These are phyloP conservation scores for Eimeria sp. DNA, from an alignment of 169 alveolate genomes.

Conservation along the genomic window DNA sequence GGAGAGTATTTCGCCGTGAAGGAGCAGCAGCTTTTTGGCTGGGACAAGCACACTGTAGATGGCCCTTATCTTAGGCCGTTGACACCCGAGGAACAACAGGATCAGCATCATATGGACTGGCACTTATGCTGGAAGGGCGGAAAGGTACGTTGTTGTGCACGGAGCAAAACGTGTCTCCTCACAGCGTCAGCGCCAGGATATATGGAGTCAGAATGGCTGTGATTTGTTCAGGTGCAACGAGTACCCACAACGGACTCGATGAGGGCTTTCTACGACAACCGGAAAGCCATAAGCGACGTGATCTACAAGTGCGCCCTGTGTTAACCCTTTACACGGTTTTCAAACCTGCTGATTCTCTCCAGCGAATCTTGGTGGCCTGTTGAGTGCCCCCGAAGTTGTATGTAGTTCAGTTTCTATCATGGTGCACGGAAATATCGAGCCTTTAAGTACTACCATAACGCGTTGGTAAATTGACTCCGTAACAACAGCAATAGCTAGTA, in stretches of 20 bases:
- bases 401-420: background rate
- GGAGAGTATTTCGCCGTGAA: conserved; percentile 93
- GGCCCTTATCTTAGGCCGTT: conserved; percentile 68
- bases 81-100: conserved; percentile 55
- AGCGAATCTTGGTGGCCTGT: background rate
- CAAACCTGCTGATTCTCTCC: background rate
- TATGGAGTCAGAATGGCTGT: background rate
- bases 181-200: conserved; percentile 1
- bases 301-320: conserved; percentile 30
- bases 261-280: conserved; percentile 66
- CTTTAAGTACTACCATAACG: background rate
- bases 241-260: conserved; percentile 67
- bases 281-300: conserved; percentile 75
- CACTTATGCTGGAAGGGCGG: conserved; percentile 81
- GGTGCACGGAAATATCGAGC: background rate
- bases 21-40: conserved; percentile 90
- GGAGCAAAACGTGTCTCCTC: too few relatives aligned
- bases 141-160: background rate
- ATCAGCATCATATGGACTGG: conserved; percentile 56
- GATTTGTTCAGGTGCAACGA: conserved; percentile 24
- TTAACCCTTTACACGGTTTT: background rate
- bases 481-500: background rate
- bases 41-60: conserved; percentile 89
- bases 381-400: background rate
- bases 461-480: too few relatives aligned